phyloP scores from a whole-genome alignment of 208 protist species.

The Perkinsela sp. region DNA sequence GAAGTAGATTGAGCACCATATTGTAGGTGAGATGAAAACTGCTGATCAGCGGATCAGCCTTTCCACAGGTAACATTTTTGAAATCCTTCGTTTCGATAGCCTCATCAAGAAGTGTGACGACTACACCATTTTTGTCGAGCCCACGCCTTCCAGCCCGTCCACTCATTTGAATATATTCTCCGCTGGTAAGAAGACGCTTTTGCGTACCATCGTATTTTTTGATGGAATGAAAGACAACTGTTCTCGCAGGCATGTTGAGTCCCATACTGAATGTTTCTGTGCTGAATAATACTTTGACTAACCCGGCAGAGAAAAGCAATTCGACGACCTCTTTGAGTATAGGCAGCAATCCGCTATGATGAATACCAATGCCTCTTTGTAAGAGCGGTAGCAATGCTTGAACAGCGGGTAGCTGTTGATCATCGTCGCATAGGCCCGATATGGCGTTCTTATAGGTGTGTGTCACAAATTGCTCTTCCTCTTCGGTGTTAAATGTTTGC shows the following conservation, averaged over 20 bases:
- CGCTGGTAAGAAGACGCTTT: constrained; percentile 70
- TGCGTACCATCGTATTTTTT: constrained; percentile 94
- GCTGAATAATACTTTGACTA: constrained; percentile 93
- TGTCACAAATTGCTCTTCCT: constrained; percentile 69
- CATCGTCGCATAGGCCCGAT: constrained; percentile 70
- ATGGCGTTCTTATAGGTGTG: constrained; percentile 82
- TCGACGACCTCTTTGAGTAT: constrained; percentile 98
- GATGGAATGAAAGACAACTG: constrained; percentile 90
- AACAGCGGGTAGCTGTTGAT: constrained; percentile 66
- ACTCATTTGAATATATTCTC: constrained; percentile 99
- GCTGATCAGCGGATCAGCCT: constrained; percentile 68
- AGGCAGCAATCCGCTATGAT: constrained; percentile 96
- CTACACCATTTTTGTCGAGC: constrained; percentile 88
- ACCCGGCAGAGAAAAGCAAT: constrained; percentile 94
- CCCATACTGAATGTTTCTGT: constrained; percentile 99
- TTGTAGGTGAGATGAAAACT: constrained; percentile 95
- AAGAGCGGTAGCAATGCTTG: constrained; percentile 80
- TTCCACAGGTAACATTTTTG: constrained; percentile 70
- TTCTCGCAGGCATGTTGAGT: constrained; percentile 97
- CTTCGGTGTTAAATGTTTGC: constrained; percentile 76
- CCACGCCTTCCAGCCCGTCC: constrained; percentile 97
- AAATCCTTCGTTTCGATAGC: constrained; percentile 72
- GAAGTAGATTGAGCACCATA: constrained; percentile 93
- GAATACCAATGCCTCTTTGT: constrained; percentile 90
- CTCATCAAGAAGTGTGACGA: constrained; percentile 93